Evolutionary conservation across 441 rosid species (phyloP), one percentile per base, ranked within the genome.

Genomic region (Erodium moschatum): DNA sequence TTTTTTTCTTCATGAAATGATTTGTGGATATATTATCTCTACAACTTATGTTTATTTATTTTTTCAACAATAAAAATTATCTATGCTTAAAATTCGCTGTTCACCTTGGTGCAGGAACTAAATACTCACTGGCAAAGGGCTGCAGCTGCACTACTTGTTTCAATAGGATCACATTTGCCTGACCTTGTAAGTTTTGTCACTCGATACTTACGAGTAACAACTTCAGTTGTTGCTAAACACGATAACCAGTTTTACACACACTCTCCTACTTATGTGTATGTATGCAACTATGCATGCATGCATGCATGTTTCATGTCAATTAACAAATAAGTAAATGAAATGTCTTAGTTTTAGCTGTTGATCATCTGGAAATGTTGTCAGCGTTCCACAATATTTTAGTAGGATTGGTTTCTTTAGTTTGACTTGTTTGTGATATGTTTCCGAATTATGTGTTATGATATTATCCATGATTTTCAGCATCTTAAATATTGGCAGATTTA

Each of bases 81-180:
- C 6, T 6, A 3, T 35, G 63, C 31, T 16, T 31, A 21, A 52
- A 0, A 62, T 69, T 62, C 74, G 8, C 52, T 67, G 66, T 78
- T 77, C 68, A 67, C 71, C 64, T 65, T 74, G 56, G 63, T 66
- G 46, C 71, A 91, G 98, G 98, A 93, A 76, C 80, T 91, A 54
- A 86, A 86, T 79, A 77, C 93, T 68, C 96, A 91, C 70, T 93
- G 98, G 98, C 97, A 91, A 84, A 86, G 90, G 73, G 93, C 92
- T 71, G 98, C 93, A 35, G 80, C 97, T 73, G 80, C 85, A 60
- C 81, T 93, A 16, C 96, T 93, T 75, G 98, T 89, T 77, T 83
- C 98, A 31, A 93, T 93, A 72, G 97, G 98, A 70, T 81, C 77
- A 35, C 97, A 89, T 79, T 81, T 91, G 76, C 97, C 98, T 52